phyloP scores from a whole-genome alignment of 306 rosid species.

The Purshia tridentata region DNA sequence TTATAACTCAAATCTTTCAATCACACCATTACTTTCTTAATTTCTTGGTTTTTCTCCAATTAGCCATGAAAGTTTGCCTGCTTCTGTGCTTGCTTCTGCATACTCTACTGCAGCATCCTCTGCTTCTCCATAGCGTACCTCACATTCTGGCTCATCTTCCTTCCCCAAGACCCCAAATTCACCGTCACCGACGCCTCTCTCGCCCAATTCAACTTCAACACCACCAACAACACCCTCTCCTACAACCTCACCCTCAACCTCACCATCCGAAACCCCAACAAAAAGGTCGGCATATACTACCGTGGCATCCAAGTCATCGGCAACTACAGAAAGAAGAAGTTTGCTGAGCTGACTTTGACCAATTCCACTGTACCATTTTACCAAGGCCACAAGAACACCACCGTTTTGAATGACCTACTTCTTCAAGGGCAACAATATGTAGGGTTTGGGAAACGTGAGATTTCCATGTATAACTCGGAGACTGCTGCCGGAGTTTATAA shows the following conservation, averaged over 20 bases:
- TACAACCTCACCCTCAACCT: conserved; percentile 23
- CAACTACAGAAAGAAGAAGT: conserved; percentile 36
- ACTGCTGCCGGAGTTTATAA: conserved; percentile 29
- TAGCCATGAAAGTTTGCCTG: not conserved
- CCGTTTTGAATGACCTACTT: not conserved
- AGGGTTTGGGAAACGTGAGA: conserved; percentile 14
- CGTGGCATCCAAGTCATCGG: conserved; percentile 42
- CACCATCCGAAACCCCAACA: conserved; percentile 61
- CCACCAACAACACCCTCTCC: conserved; percentile 26
- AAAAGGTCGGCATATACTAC: conserved; percentile 41
- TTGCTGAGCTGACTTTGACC: conserved; percentile 14
- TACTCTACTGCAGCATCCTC: conserved; percentile 21
- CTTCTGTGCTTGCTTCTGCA: not conserved
- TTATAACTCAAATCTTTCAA: not conserved
- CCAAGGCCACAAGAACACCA: conserved; percentile 51
- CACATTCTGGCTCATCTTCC: conserved; percentile 47
- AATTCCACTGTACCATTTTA: conserved; percentile 27
- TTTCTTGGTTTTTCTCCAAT: too few relatives aligned
- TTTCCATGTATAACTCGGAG: conserved; percentile 21
- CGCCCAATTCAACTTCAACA: conserved; percentile 37
- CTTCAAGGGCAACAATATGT: conserved; percentile 38
- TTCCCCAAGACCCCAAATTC: conserved; percentile 50
- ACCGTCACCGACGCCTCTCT: conserved; percentile 50
- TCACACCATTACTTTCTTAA: not conserved
- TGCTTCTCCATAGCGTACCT: conserved; percentile 23